These are phyloP conservation scores for Postia placenta DNA, from an alignment of 768 basidiomycete species.

Conservation along the genomic window DNA sequence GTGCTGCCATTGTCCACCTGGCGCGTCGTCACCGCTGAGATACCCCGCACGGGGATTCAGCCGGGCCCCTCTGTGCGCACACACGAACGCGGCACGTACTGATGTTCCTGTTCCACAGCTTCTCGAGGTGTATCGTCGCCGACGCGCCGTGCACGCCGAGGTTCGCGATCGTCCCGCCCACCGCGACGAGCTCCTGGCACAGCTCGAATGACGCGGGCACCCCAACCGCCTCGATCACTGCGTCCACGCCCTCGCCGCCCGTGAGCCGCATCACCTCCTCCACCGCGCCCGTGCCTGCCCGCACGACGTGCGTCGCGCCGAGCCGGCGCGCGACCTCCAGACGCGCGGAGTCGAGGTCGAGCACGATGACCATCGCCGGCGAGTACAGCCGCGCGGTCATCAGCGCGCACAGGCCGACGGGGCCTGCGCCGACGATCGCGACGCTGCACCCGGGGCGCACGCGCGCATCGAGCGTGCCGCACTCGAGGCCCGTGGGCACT, in stretches of 20 bases:
- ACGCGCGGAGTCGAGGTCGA: constrained; percentile 16
- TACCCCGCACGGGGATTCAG: background rate
- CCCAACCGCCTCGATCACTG: constrained; percentile 21
- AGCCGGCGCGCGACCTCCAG: constrained; percentile 11
- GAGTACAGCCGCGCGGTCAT: constrained; percentile 20
- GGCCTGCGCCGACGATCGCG: constrained; percentile 19
- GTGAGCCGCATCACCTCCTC: constrained; percentile 19
- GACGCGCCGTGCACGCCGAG: constrained; percentile 19
- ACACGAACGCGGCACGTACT: too few relatives aligned
- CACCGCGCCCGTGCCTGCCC: constrained; percentile 12
- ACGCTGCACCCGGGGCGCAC: constrained; percentile 18
- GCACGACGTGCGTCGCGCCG: constrained; percentile 19
- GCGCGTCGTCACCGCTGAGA: constrained; percentile 18
- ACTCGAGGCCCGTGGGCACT: constrained; percentile 20
- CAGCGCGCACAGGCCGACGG: constrained; percentile 17
- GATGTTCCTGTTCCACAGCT: constrained; percentile 22
- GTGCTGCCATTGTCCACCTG: constrained; percentile 17
- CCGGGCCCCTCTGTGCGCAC: background rate
- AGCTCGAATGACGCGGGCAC: constrained; percentile 19
- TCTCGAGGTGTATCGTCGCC: constrained; percentile 19
- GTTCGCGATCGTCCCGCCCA: constrained; percentile 22
- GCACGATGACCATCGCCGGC: constrained; percentile 16
- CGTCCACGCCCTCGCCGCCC: constrained; percentile 19
- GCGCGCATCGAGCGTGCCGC: constrained; percentile 19
- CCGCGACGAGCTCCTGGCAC: constrained; percentile 20